Percentiles rank a stretch among this genome's conserved stretches.
Evolutionary conservation across 2,329 filamentous ascomycete genomes (phyloP).

Genomic region (Esteya vermicola): DNA sequence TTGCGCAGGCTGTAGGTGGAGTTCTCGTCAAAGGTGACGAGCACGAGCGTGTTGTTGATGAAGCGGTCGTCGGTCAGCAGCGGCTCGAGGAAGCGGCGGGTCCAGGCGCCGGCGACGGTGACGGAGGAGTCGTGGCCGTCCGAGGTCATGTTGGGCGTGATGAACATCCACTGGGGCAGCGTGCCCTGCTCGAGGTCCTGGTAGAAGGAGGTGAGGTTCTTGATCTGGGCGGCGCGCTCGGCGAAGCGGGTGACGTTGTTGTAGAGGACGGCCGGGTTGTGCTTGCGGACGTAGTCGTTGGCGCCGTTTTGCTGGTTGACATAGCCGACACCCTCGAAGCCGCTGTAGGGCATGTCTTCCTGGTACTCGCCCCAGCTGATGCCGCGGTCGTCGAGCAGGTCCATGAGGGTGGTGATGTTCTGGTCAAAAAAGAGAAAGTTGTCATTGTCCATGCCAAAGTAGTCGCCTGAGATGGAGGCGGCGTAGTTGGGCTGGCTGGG

Average conservation of each 20-base stretch:
- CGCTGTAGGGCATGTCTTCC: slow-evolving; percentile 63
- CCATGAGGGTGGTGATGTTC: slow-evolving; percentile 54
- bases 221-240: slow-evolving; percentile 52
- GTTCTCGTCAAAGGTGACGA: slow-evolving; percentile 71
- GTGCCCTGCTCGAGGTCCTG: slow-evolving; percentile 46
- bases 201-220: slow-evolving; percentile 59
- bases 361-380: slow-evolving; percentile 63
- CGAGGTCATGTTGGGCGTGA: slow-evolving; percentile 61
- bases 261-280: slow-evolving; percentile 55
- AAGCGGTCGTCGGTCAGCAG: slow-evolving; percentile 57
- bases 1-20: slow-evolving; percentile 54
- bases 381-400: slow-evolving; percentile 49
- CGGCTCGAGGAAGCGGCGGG: slow-evolving; percentile 52
- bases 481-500: slow-evolving; percentile 67
- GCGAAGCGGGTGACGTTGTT: slow-evolving; percentile 46
- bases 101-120: slow-evolving; percentile 54
- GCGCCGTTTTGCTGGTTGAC: slow-evolving; percentile 50
- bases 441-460: slow-evolving; percentile 61
- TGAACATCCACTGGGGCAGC: slow-evolving; percentile 60
- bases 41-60: slow-evolving; percentile 59
- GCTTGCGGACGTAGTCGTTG: slow-evolving; percentile 73
- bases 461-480: slow-evolving; percentile 53
- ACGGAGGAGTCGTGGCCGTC: slow-evolving; percentile 65
- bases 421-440: slow-evolving; percentile 40
- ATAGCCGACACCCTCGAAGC: slow-evolving; percentile 51